Conservation (phyloP, 768 basidiomycete species). For the Trametes maxima region DNA sequence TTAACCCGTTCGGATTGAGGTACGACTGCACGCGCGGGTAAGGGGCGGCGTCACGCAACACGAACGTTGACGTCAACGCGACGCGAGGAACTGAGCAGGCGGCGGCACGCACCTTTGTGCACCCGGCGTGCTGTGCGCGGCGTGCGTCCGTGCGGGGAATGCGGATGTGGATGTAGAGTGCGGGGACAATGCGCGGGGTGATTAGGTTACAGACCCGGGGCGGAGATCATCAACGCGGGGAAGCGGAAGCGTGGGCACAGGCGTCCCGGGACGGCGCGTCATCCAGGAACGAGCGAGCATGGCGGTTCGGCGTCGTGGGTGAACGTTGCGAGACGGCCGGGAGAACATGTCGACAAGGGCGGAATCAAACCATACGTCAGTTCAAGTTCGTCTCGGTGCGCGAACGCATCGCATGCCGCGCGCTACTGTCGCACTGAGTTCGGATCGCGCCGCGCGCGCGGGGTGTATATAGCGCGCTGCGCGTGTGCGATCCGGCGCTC, state of each 20-base stretch:
- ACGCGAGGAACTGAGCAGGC: not conserved
- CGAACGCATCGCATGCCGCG: not conserved
- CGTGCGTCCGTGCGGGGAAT: too few species aligned
- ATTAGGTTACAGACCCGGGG: not conserved
- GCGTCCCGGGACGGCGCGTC: not conserved
- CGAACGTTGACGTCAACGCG: not conserved
- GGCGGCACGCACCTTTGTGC: constrained; percentile 49
- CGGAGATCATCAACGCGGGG: constrained; percentile 6
- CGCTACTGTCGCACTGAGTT: not conserved
- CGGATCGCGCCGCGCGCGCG: not conserved
- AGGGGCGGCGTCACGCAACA: too few species aligned
- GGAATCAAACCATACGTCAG: constrained; percentile 4
- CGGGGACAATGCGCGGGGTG: constrained; percentile 11
- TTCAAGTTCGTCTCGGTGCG: not conserved
- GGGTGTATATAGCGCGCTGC: not conserved
- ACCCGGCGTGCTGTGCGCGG: constrained; percentile 41
- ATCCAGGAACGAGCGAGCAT: not conserved
- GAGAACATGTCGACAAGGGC: not conserved
- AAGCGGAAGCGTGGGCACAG: not conserved
- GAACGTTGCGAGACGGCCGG: not conserved
- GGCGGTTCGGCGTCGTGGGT: not conserved
- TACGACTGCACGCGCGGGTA: constrained; percentile 44
- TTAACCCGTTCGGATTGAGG: constrained; percentile 66
- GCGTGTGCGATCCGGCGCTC: not conserved
- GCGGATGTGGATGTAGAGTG: not conserved